Evolutionary conservation across 164 flowering plant species (phyloP).

Genomic region (Umbilicus rupestris): DNA sequence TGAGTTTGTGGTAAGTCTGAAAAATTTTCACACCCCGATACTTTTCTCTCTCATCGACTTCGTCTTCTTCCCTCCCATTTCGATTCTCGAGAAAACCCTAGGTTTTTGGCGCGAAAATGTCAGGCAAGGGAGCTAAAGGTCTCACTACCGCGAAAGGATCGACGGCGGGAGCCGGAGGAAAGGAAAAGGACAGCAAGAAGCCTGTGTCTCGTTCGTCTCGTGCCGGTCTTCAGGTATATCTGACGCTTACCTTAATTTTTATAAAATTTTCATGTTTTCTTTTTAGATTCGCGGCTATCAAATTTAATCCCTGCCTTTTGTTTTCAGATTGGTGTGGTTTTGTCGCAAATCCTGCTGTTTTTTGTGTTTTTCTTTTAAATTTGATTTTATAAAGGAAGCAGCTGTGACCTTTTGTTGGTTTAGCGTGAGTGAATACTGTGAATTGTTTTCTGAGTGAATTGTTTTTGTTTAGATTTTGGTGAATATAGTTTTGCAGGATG

Average conservation of each 20-base stretch:
- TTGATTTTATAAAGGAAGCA: too few relatives aligned
- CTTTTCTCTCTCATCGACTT: neutral
- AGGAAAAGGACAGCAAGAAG: slow-evolving; percentile 20
- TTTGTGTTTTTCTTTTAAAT: too few relatives aligned
- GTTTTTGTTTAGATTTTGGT: too few relatives aligned
- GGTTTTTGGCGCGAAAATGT: slow-evolving; percentile 15
- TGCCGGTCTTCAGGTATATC: slow-evolving; percentile 29
- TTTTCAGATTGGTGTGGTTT: too few relatives aligned
- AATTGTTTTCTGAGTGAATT: too few relatives aligned
- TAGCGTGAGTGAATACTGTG: too few relatives aligned
- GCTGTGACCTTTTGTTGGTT: too few relatives aligned
- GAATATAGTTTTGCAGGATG: too few relatives aligned
- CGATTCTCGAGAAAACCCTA: neutral
- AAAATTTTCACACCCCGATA: too few relatives aligned
- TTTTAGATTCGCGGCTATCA: neutral
- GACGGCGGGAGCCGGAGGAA: neutral
- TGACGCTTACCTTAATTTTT: neutral
- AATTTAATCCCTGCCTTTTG: neutral
- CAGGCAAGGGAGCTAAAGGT: slow-evolving; percentile 28
- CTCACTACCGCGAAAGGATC: slow-evolving; percentile 19
- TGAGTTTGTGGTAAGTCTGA: too few relatives aligned
- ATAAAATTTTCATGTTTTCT: neutral
- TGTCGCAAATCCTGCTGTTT: too few relatives aligned
- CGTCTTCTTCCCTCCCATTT: neutral
- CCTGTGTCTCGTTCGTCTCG: slow-evolving; percentile 27